These are phyloP conservation scores for Naganishia vaughanmartiniae DNA, from an alignment of 768 basidiomycete genomes.

Conservation along the genomic window DNA sequence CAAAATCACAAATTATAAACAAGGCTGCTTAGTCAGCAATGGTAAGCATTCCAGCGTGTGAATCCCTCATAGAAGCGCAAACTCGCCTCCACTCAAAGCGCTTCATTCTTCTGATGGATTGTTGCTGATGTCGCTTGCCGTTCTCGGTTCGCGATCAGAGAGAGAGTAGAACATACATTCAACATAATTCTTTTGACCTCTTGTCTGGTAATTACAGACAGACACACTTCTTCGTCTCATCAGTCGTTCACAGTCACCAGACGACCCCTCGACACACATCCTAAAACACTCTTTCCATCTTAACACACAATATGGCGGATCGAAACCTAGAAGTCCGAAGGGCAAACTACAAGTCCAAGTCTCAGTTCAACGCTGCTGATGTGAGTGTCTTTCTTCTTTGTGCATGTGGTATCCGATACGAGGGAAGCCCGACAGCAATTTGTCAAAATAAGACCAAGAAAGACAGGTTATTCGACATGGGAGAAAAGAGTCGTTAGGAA, in stretches of 20 bases:
- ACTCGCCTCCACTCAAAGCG: neutral
- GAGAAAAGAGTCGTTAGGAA: neutral
- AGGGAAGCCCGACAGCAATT: neutral
- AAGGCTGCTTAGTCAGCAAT: neutral
- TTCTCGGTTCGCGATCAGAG: conserved; percentile 10
- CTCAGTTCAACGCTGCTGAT: conserved; percentile 52
- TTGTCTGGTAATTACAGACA: neutral
- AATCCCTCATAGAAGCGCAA: too few species aligned
- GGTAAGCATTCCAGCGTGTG: too few species aligned
- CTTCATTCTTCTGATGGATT: neutral
- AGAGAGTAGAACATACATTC: conserved; percentile 19
- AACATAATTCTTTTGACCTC: neutral
- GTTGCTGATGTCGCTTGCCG: conserved; percentile 6
- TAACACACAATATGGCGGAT: conserved; percentile 42
- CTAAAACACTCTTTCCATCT: conserved; percentile 26
- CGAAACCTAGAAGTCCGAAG: conserved; percentile 49
- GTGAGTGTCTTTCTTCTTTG: conserved; percentile 35
- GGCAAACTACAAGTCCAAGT: conserved; percentile 53
- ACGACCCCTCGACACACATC: neutral
- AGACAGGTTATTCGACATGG: too few species aligned
- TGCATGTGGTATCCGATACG: neutral
- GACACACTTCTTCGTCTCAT: neutral
- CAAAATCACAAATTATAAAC: conserved; percentile 6
- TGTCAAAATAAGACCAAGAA: neutral
- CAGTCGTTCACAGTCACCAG: neutral